Conservation (phyloP, 2,329 filamentous ascomycete species). For the Trichoderma sp. region DNA sequence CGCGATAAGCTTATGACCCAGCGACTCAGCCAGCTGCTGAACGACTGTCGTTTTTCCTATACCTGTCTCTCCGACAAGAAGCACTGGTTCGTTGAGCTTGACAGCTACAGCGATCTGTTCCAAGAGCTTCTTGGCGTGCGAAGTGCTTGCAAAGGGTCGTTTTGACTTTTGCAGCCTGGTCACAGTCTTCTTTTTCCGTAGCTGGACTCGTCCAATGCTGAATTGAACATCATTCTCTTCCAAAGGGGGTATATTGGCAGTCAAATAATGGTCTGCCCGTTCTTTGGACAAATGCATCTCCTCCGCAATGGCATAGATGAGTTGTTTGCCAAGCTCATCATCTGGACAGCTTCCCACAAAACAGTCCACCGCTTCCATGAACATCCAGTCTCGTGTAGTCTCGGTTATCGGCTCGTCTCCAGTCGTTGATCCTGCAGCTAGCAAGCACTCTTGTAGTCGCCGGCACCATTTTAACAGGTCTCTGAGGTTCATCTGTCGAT, state of each 20-base stretch:
- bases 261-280: conserved; percentile 74
- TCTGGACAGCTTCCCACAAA: conserved; percentile 82
- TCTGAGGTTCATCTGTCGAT: conserved; percentile 64
- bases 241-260: conserved; percentile 69
- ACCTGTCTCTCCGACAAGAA: conserved; percentile 98
- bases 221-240: conserved; percentile 61
- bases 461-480: conserved; percentile 93
- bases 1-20: conserved; percentile 84
- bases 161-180: conserved; percentile 53
- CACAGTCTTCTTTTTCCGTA: conserved; percentile 59
- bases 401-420: conserved; percentile 73
- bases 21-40: conserved; percentile 81
- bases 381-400: conserved; percentile 76
- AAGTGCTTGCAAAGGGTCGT: conserved; percentile 82
- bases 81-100: conserved; percentile 79
- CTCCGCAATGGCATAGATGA: conserved; percentile 75
- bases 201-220: conserved; percentile 64
- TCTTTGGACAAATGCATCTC: conserved; percentile 85
- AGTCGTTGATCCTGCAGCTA: conserved; percentile 61
- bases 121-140: conserved; percentile 78
- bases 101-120: conserved; percentile 87
- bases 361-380: conserved; percentile 90
- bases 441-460: conserved; percentile 68
- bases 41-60: conserved; percentile 97
- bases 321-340: conserved; percentile 55